A percentile compares a stretch with the other conserved stretches of the same genome.
phyloP scores from a whole-genome alignment of 2,329 filamentous ascomycete species.

The Trichophyton rubrum region DNA sequence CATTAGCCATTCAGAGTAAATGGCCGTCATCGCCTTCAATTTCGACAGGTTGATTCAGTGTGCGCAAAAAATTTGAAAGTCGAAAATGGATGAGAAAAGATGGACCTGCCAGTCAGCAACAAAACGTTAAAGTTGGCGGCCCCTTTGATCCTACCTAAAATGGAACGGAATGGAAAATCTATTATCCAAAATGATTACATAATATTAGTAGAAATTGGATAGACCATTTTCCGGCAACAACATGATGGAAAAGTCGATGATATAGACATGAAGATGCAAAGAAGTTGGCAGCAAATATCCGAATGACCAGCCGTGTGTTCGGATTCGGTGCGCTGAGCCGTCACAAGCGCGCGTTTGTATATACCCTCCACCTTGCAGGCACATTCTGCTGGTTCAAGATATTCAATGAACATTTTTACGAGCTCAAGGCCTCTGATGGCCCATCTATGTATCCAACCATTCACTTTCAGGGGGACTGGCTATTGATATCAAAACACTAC shows the following conservation, averaged over 20 bases:
- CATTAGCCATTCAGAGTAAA: background rate
- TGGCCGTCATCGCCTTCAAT: background rate
- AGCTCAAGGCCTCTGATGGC: conserved; percentile 49
- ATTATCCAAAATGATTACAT: background rate
- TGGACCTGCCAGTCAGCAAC: too few relatives aligned
- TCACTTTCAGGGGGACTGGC: conserved; percentile 50
- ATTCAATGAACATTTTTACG: conserved; percentile 48
- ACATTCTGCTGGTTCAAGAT: conserved; percentile 27
- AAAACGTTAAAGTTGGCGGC: too few relatives aligned
- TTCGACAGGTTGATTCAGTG: background rate
- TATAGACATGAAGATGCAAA: background rate
- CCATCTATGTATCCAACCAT: conserved; percentile 88
- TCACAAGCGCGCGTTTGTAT: background rate
- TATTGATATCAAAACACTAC: conserved; percentile 56
- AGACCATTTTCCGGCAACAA: too few relatives aligned
- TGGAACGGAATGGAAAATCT: background rate
- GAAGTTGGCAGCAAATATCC: background rate
- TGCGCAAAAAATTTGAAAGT: background rate
- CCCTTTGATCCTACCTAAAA: too few relatives aligned
- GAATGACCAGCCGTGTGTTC: background rate
- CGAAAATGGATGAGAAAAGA: background rate
- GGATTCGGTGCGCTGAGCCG: background rate
- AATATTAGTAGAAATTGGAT: background rate
- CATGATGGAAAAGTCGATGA: background rate
- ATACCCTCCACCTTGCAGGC: conserved; percentile 14